Conservation (phyloP, 768 basidiomycete genomes). For the Ramaria sp. region DNA sequence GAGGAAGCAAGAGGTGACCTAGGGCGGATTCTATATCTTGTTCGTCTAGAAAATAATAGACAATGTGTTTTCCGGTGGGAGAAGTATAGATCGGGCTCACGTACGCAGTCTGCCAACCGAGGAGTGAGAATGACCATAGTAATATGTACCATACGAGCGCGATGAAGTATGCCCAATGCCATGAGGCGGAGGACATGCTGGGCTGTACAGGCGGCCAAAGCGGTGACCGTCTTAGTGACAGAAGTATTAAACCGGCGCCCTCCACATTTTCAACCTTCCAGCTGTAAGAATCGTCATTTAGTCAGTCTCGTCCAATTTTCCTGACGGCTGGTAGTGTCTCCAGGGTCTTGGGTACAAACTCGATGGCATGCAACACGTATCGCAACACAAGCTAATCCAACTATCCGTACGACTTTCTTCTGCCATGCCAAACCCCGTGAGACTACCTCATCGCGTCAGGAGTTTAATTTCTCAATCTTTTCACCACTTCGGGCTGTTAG, state of each 20-base stretch:
- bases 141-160: neutral
- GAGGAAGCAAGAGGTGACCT: conserved; percentile 49
- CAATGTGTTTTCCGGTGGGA: neutral
- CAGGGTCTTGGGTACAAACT: no score
- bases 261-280: neutral
- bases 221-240: no score
- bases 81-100: neutral
- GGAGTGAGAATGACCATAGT: conserved; percentile 7
- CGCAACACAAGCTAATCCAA: neutral
- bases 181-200: conserved; percentile 2
- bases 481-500: conserved; percentile 72
- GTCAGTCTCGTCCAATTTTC: no score
- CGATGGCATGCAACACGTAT: neutral
- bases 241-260: neutral
- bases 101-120: conserved; percentile 9
- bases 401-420: neutral
- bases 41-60: conserved; percentile 16
- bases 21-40: conserved; percentile 59
- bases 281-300: neutral
- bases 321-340: neutral
- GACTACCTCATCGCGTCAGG: conserved; percentile 9
- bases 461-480: conserved; percentile 22
- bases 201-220: neutral
- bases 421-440: conserved; percentile 4
- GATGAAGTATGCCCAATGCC: conserved; percentile 1